Conservation (phyloP, 495 filamentous ascomycete genomes). For the Neurospora hispaniola region DNA sequence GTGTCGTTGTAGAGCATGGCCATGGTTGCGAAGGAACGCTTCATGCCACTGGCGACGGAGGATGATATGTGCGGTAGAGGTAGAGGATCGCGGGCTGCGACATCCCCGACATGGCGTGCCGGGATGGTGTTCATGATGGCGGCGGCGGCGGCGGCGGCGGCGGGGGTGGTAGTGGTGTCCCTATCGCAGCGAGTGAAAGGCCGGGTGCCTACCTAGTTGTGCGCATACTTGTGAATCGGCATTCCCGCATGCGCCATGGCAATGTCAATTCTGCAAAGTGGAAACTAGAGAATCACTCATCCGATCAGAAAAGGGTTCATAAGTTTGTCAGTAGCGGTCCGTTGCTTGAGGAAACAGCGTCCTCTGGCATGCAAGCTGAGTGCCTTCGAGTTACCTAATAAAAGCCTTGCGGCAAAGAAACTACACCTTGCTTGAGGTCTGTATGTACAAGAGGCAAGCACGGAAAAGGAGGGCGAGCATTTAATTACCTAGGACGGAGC, state of each 20-base stretch:
- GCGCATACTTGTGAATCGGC: neutral
- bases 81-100: neutral
- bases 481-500: too few species aligned
- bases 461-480: too few species aligned
- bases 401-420: too few species aligned
- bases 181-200: neutral
- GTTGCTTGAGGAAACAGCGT: too few species aligned
- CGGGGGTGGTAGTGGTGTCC: neutral
- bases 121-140: neutral
- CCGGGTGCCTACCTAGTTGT: neutral
- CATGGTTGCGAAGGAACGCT: conserved; percentile 18
- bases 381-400: too few species aligned
- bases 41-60: conserved; percentile 9
- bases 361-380: too few species aligned
- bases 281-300: too few species aligned
- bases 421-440: too few species aligned
- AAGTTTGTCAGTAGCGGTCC: too few species aligned
- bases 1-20: conserved; percentile 3
- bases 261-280: neutral
- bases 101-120: neutral
- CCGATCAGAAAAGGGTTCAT: too few species aligned
- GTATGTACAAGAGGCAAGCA: too few species aligned
- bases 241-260: neutral
- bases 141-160: neutral
- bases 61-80: conserved; percentile 6